Base-by-base conservation (phyloP, 441 rosid genomes). In the Cnidoscolus chayamansa region DNA sequence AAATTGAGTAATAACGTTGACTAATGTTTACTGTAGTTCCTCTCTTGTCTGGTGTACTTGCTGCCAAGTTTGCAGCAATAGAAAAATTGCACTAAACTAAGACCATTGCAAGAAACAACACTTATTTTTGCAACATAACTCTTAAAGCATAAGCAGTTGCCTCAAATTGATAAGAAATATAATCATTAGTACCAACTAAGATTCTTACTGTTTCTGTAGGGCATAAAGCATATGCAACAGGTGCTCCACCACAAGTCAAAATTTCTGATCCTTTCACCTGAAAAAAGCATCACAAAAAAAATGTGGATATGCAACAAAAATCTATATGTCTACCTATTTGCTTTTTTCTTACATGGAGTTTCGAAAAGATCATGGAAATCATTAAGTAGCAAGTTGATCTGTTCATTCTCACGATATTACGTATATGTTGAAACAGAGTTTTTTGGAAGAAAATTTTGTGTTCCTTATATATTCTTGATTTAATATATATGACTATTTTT, bases 261-360 rank as follows among this genome's bases (percentile, higher is more conserved):
- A 93, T 81, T 80, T 89, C 97, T 48, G 86, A 87, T 76, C 98
- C 98, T 78, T 90, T 96, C 65, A 88, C 91, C 99, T 93, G 79
- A 65, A 63, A 75, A 70, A 79, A 72, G 59, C 37, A 65, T 10
- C 68, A 66, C 11, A 30, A 64, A 72, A 71, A 30, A 64, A 72
- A 71, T 60, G 45, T 60, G 43, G 50, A 19, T 13, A 25, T 49
- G 11, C 13, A n/a, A 67, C 17, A 35, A 49, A 31, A 1, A 53
- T 53, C 20, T 16, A 35, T n/a, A 20, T n/a, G 30, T 58, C 31
- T 35, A 17, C 35, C 4, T 54, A 4, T 53, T 25, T 50, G 49
- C 49, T 15, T 7, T 25, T 50, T 30, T n/a, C 56, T 25, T 50
- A 10, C 31, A 67, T 55, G 43, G 30, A 63, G 2, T 31, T 12